Evolutionary conservation across 306 rosid species (phyloP).

Genomic region (Quillaja saponaria): DNA sequence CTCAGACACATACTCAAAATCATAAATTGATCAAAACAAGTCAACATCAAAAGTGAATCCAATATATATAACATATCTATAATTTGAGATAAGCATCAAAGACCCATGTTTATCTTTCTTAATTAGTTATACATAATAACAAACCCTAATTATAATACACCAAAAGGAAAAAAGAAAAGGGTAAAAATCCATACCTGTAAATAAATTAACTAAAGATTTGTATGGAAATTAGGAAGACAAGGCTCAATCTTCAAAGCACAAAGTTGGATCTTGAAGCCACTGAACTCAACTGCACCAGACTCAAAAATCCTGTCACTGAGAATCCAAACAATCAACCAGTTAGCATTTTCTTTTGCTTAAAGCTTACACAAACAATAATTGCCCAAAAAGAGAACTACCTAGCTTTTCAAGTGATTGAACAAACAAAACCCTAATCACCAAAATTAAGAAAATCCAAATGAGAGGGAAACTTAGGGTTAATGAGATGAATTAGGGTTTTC

Average conservation of each 20-base stretch:
- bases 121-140: too few relatives aligned
- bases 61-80: neutral
- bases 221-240: constrained; percentile 15
- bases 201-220: constrained; percentile 8
- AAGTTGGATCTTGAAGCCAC: constrained; percentile 37
- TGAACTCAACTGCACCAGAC: constrained; percentile 38
- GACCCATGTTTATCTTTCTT: too few relatives aligned
- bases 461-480: constrained; percentile 34
- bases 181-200: neutral
- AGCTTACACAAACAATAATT: constrained; percentile 17
- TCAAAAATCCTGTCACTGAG: constrained; percentile 38
- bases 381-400: neutral
- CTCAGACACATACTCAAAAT: neutral
- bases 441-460: constrained; percentile 1
- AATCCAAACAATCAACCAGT: constrained; percentile 49
- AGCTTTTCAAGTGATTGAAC: constrained; percentile 10
- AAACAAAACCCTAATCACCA: constrained; percentile 1
- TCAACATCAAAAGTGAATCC: neutral
- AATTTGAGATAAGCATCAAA: too few relatives aligned
- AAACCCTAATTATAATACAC: neutral
- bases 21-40: neutral
- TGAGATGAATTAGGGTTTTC: constrained; percentile 25
- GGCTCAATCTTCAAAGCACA: constrained; percentile 48
- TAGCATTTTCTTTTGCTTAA: constrained; percentile 19
- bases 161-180: neutral